A percentile compares a stretch with the other conserved stretches of the same genome.
These are phyloP conservation scores for Scutellaria baicalensis DNA, from an alignment of 257 asterid species.

Conservation along the genomic window DNA sequence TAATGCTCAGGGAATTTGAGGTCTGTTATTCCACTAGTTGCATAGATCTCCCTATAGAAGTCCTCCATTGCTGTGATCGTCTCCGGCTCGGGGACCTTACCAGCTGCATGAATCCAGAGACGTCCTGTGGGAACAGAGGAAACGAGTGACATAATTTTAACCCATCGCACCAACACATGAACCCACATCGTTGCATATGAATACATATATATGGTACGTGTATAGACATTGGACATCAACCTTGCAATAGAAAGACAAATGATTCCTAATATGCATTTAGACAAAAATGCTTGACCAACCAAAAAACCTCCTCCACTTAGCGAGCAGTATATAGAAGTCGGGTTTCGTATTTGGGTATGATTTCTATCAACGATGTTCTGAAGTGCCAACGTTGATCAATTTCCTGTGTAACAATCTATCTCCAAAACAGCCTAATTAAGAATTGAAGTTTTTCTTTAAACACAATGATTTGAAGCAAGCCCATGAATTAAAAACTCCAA, in stretches of 20 bases:
- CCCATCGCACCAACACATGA: neutral
- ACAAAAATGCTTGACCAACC: no score
- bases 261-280: neutral
- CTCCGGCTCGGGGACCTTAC: slow-evolving; percentile 82
- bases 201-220: neutral
- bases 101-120: slow-evolving; percentile 98
- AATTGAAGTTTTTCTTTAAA: neutral
- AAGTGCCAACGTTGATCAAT: no score
- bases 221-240: neutral
- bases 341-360: no score
- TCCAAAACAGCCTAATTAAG: neutral
- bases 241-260: neutral
- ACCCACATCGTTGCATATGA: neutral
- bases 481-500: neutral
- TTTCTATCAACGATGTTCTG: no score
- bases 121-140: slow-evolving; percentile 42
- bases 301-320: no score
- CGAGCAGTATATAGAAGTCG: no score
- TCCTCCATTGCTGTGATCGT: slow-evolving; percentile 96
- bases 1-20: slow-evolving; percentile 86
- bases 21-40: slow-evolving; percentile 73
- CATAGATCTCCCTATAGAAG: slow-evolving; percentile 85
- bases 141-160: neutral
- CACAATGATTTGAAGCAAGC: neutral
- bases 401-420: neutral